Percentiles rank a stretch among this genome's conserved stretches.
These are phyloP conservation scores for Globisporangium perplexum DNA, from an alignment of 352 stramenopile species.

Conservation along the genomic window DNA sequence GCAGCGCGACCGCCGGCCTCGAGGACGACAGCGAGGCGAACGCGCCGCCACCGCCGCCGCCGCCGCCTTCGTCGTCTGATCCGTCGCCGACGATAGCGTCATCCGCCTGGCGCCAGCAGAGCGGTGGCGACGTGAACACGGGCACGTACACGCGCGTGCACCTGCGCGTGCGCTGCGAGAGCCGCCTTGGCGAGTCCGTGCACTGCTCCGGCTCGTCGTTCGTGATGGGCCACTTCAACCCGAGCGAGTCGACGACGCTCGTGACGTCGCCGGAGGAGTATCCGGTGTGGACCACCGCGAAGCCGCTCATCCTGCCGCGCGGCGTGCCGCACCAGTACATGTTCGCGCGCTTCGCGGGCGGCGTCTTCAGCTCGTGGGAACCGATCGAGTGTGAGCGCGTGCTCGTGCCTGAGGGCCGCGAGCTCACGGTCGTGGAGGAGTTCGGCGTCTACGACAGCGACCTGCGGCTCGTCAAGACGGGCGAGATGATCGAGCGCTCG, in stretches of 20 bases:
- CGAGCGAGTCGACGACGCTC: slow-evolving; percentile 89
- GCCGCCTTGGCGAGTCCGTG: slow-evolving; percentile 71
- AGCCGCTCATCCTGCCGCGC: slow-evolving; percentile 90
- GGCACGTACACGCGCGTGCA: slow-evolving; percentile 82
- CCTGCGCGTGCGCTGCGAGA: slow-evolving; percentile 56
- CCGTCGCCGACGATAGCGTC: neutral
- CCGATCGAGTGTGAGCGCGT: slow-evolving; percentile 66
- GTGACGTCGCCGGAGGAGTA: slow-evolving; percentile 95
- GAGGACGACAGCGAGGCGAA: slow-evolving; percentile 10
- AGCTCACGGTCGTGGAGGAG: slow-evolving; percentile 78
- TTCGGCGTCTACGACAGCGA: slow-evolving; percentile 65
- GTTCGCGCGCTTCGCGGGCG: slow-evolving; percentile 86
- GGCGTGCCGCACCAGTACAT: slow-evolving; percentile 87
- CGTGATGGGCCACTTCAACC: slow-evolving; percentile 86
- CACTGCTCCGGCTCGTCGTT: slow-evolving; percentile 79
- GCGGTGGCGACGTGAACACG: slow-evolving; percentile 60
- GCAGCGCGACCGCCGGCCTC: slow-evolving; percentile 11
- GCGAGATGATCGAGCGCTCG: slow-evolving; percentile 47
- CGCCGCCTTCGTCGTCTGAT: neutral
- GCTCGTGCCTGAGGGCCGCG: slow-evolving; percentile 66
- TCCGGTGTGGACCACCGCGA: slow-evolving; percentile 92
- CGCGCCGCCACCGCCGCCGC: neutral
- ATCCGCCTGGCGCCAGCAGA: neutral
- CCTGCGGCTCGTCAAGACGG: slow-evolving; percentile 53
- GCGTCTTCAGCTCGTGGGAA: slow-evolving; percentile 80